Conservation (phyloP, 768 basidiomycete genomes). For the Auriculariales sp. region DNA sequence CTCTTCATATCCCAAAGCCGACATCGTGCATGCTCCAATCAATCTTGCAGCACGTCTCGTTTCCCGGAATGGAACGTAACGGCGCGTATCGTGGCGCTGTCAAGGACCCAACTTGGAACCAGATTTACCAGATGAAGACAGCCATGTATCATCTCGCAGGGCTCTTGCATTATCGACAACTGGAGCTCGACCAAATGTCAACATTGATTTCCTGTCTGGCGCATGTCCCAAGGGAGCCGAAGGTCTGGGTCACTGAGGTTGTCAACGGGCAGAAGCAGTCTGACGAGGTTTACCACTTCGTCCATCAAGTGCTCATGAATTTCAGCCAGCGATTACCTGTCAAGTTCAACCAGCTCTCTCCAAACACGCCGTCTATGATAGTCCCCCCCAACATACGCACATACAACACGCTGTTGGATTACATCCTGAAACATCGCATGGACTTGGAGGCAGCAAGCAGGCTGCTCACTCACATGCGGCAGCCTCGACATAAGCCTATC, state of each 20-base stretch:
- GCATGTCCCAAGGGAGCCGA: not conserved
- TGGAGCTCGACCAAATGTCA: slow-evolving; percentile 4
- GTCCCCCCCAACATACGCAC: slow-evolving; percentile 21
- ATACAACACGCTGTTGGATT: slow-evolving; percentile 53
- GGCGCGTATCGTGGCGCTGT: not conserved
- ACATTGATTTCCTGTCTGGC: slow-evolving; percentile 6
- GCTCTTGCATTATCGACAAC: slow-evolving; percentile 2
- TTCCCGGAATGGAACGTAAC: not conserved
- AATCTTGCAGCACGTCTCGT: not conserved
- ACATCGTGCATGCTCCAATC: not conserved
- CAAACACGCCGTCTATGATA: not conserved
- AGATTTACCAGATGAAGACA: not conserved
- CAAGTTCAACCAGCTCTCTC: not conserved
- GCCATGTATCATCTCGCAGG: slow-evolving; percentile 4
- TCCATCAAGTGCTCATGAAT: slow-evolving; percentile 11
- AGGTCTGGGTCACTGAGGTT: not conserved
- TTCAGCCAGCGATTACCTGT: not conserved
- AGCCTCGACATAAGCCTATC: slow-evolving; percentile 24
- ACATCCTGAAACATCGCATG: slow-evolving; percentile 45
- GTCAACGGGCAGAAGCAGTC: not conserved
- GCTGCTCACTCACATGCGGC: slow-evolving; percentile 42
- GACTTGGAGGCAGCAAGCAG: slow-evolving; percentile 31
- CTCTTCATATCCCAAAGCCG: not conserved
- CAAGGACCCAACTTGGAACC: not conserved
- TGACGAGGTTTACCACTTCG: slow-evolving; percentile 15